phyloP scores from a whole-genome alignment of 2,329 filamentous ascomycete species.

The Bipolaris sorokiniana region DNA sequence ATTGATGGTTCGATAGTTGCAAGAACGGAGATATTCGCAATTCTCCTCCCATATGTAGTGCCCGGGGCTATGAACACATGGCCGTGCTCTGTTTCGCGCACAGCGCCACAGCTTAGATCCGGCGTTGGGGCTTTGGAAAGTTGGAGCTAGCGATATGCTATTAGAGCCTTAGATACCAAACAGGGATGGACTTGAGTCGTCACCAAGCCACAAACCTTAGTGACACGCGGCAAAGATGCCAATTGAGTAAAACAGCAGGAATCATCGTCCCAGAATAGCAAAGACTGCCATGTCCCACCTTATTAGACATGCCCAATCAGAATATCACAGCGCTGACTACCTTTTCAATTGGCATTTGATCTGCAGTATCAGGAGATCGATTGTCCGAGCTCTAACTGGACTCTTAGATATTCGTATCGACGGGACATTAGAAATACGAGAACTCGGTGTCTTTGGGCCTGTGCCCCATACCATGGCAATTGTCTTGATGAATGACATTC shows the following conservation, averaged over 20 bases:
- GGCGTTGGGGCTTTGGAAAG: not conserved
- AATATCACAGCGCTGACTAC: not conserved
- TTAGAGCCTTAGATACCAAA: not conserved
- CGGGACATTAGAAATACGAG: not conserved
- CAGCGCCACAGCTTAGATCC: not conserved
- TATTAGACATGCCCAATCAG: not conserved
- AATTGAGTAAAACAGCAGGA: not conserved
- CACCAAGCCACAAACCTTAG: not conserved
- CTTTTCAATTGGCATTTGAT: not conserved
- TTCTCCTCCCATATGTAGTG: not conserved
- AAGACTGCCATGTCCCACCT: constrained; percentile 1
- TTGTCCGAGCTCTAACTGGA: not conserved
- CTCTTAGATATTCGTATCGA: not conserved
- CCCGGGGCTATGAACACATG: not conserved
- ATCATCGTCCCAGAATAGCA: not conserved
- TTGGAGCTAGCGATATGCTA: not conserved
- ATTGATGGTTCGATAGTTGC: not conserved
- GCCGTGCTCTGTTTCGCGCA: not conserved
- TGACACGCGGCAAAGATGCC: not conserved
- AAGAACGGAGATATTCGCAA: not conserved
- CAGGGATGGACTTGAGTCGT: not conserved
- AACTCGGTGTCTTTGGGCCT: not conserved
- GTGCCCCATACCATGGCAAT: too few species aligned
- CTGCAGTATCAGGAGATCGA: not conserved
- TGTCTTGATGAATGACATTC: not conserved